Base-by-base conservation (phyloP, 176 grass and related monocot genomes). In the Musa beccarii region DNA sequence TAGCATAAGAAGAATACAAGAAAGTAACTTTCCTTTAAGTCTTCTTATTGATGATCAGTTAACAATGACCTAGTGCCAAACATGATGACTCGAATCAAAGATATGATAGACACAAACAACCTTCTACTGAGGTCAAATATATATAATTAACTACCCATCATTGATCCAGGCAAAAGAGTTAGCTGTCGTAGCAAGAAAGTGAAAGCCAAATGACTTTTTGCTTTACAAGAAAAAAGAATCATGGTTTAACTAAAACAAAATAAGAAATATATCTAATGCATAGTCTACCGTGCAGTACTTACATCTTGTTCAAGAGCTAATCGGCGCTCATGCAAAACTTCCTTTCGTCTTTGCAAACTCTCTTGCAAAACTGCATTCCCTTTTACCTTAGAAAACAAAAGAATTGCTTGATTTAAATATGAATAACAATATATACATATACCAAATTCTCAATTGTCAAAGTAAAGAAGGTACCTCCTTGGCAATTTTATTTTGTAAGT, bases 221-320 rank as follows among this genome's bases (percentile, higher is more conserved):
- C 0, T 19, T 51, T 17, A 56, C 52, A 74, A 17, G 10, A 53
- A 74, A 29, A 7, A 53, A 54, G 11, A 50, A 49, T 2, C 66
- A 22, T 34, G 74, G 28, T 28, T 26, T 50, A 21, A 72, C n/a
- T 52, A 24, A 51, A 70, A 70, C 12, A 49, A 70, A 70, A 8
- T 49, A 71, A 80, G 53, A 34, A 14, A 59, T 50, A 19, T 51
- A 29, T 86, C 64, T 76, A 68, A 76, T 28, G 26, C 66, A 75
- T 83, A 10, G 22, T 25, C 19, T 61, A 49, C 8, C 25, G 23
- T 49, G 69, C 67, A 75, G 51, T 20, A 82, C 90, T 91, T 94
- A 91, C 95, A 80, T 99, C 95, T 79, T 89, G 88, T 82, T 88
- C 95, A 76, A 99, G 95, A 79, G 86, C 87, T 79, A 87, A 81